Evolutionary conservation across 805 yeast species (phyloP).

Genomic region (Suhomyces sp.): DNA sequence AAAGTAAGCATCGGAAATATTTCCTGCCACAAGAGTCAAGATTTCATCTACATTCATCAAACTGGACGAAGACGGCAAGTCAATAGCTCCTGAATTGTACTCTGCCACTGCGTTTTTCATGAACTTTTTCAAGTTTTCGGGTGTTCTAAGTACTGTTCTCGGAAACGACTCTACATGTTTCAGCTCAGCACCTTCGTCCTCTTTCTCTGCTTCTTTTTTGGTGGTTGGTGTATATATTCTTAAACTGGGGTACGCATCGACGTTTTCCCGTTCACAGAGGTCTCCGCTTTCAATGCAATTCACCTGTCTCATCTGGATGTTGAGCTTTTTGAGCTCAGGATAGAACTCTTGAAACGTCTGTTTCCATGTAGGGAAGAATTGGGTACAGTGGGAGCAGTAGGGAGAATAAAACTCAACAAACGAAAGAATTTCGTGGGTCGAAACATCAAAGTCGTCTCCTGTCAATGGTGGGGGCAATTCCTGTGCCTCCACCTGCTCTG

Average conservation of each 20-base stretch:
- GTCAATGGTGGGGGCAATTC: slow-evolving; percentile 52
- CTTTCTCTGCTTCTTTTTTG: neutral
- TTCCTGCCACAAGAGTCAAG: slow-evolving; percentile 51
- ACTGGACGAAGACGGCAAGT: slow-evolving; percentile 41
- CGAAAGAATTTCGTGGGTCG: slow-evolving; percentile 54
- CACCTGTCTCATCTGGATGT: slow-evolving; percentile 67
- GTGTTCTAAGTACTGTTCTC: slow-evolving; percentile 40
- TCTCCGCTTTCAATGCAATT: slow-evolving; percentile 88
- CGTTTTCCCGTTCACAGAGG: slow-evolving; percentile 66
- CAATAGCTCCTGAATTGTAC: slow-evolving; percentile 35
- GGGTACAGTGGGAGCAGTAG: slow-evolving; percentile 77
- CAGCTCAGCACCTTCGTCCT: slow-evolving; percentile 12
- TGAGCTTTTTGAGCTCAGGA: slow-evolving; percentile 41
- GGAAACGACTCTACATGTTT: slow-evolving; percentile 47
- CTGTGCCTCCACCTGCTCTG: neutral
- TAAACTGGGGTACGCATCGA: slow-evolving; percentile 67
- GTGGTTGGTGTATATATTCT: slow-evolving; percentile 63
- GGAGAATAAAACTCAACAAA: slow-evolving; percentile 91
- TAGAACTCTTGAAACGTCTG: slow-evolving; percentile 52
- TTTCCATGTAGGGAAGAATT: slow-evolving; percentile 81
- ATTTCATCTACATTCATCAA: slow-evolving; percentile 41
- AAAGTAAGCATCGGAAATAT: slow-evolving; percentile 47
- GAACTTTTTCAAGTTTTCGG: slow-evolving; percentile 50
- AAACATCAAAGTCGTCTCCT: slow-evolving; percentile 46
- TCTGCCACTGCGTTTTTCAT: slow-evolving; percentile 53